These are phyloP conservation scores for Coprinopsis strossmayeri DNA, from an alignment of 768 basidiomycete species.

Conservation along the genomic window DNA sequence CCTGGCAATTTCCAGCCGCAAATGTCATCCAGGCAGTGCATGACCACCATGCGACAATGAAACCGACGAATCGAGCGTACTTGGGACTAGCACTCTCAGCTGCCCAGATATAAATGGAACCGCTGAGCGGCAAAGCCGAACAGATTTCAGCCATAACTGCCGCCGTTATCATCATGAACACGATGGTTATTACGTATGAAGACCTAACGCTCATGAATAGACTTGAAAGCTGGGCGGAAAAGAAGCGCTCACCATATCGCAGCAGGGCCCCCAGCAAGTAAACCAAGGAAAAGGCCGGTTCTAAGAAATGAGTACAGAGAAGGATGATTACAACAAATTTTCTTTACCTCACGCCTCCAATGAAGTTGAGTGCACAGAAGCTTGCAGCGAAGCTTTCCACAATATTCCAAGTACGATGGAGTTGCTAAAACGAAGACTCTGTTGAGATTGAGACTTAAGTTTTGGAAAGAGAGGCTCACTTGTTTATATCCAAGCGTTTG, in stretches of 20 bases:
- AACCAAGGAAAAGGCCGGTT: conserved; percentile 72
- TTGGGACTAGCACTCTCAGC: conserved; percentile 89
- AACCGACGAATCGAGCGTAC: conserved; percentile 80
- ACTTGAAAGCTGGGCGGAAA: background rate
- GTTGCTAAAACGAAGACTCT: conserved; percentile 50
- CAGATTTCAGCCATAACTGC: conserved; percentile 86
- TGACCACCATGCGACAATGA: conserved; percentile 91
- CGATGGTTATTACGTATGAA: conserved; percentile 71
- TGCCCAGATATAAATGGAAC: conserved; percentile 94
- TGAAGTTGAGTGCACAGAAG: conserved; percentile 87
- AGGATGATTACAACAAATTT: conserved; percentile 1
- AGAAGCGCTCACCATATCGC: conserved; percentile 60
- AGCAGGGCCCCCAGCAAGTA: conserved; percentile 80
- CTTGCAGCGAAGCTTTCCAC: conserved; percentile 85
- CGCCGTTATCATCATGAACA: conserved; percentile 87
- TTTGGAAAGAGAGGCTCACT: conserved; percentile 31
- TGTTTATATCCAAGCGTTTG: conserved; percentile 75
- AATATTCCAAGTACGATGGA: conserved; percentile 81
- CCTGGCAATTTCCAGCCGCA: conserved; percentile 83
- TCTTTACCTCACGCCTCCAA: conserved; percentile 71
- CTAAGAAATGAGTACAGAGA: conserved; percentile 29
- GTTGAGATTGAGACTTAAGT: conserved; percentile 8
- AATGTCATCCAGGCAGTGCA: conserved; percentile 98
- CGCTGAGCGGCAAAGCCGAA: conserved; percentile 80
- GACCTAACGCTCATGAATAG: conserved; percentile 49